A percentile compares a stretch with the other conserved stretches of the same genome.
Conservation (phyloP, 371 early-diverging fungal genomes). For the Coemansia sp. region DNA sequence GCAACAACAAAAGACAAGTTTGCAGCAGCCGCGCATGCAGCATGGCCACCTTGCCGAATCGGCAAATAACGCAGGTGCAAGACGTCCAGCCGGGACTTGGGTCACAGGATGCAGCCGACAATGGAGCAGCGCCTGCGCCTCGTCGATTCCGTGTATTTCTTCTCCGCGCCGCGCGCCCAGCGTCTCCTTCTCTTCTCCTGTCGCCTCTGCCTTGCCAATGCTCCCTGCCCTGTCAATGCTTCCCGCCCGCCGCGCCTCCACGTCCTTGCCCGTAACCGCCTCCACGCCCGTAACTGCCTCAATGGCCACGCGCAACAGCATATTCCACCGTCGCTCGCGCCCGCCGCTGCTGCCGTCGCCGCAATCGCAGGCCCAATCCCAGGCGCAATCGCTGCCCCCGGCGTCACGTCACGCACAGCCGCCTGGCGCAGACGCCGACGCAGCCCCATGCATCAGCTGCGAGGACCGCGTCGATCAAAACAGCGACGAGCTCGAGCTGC, state of each 20-base stretch:
- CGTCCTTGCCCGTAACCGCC: slow-evolving; percentile 2
- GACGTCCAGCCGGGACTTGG: no score
- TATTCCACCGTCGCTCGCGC: slow-evolving; percentile 21
- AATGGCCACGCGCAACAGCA: slow-evolving; percentile 18
- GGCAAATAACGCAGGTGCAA: not conserved
- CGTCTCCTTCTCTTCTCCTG: not conserved
- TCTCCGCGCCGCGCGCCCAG: not conserved
- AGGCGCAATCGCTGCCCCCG: not conserved
- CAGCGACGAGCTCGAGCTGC: not conserved
- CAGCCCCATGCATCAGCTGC: not conserved
- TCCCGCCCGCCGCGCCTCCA: not conserved
- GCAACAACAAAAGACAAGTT: no score
- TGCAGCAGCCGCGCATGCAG: not conserved
- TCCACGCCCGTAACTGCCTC: slow-evolving; percentile 4
- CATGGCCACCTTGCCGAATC: not conserved
- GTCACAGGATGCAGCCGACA: not conserved
- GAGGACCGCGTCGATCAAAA: not conserved
- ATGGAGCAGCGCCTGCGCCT: not conserved
- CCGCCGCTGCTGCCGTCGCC: not conserved
- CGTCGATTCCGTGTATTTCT: not conserved
- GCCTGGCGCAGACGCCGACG: no score
- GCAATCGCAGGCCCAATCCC: slow-evolving; percentile 4
- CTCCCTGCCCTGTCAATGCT: not conserved
- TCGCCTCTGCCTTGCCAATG: not conserved
- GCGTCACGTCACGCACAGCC: no score